Percentiles rank a stretch among this genome's conserved stretches.
Conservation (phyloP, 352 stramenopile species). For the Phytophthora boehmeriae region DNA sequence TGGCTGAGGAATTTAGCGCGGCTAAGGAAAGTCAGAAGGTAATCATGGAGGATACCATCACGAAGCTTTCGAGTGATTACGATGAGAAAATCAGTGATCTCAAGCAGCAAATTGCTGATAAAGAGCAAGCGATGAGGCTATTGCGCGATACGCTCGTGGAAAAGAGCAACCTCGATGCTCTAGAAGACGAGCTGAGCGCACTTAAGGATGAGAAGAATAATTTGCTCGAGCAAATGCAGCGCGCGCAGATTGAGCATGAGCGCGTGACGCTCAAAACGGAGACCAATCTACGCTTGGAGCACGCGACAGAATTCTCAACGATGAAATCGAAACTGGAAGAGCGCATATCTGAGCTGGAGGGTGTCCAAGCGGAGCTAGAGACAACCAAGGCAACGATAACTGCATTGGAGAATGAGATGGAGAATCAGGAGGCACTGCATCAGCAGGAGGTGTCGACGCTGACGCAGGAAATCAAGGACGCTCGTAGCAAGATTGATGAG, state of each 20-base stretch:
- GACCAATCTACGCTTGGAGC: constrained; percentile 31
- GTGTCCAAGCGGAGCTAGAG: constrained; percentile 41
- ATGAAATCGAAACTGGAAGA: constrained; percentile 51
- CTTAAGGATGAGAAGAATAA: constrained; percentile 60
- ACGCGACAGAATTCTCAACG: constrained; percentile 44
- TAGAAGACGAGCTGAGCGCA: constrained; percentile 45
- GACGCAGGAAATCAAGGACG: constrained; percentile 52
- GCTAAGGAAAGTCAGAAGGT: constrained; percentile 45
- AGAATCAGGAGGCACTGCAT: constrained; percentile 36
- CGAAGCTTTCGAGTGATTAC: constrained; percentile 56
- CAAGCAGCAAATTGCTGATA: constrained; percentile 44
- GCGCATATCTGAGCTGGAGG: constrained; percentile 48
- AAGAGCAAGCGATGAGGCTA: constrained; percentile 51
- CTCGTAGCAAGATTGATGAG: constrained; percentile 40
- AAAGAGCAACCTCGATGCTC: constrained; percentile 48
- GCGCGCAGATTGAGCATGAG: constrained; percentile 44
- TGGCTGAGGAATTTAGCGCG: constrained; percentile 42
- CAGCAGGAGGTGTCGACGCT: constrained; percentile 44
- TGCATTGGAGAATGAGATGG: constrained; percentile 46
- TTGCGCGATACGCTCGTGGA: constrained; percentile 53
- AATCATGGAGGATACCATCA: constrained; percentile 45
- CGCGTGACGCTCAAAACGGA: constrained; percentile 39
- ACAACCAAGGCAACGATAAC: constrained; percentile 38
- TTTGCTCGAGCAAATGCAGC: constrained; percentile 50
- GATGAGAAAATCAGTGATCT: constrained; percentile 50